Conservation (phyloP, 2,329 filamentous ascomycete genomes). For the Colletotrichum falcatum region DNA sequence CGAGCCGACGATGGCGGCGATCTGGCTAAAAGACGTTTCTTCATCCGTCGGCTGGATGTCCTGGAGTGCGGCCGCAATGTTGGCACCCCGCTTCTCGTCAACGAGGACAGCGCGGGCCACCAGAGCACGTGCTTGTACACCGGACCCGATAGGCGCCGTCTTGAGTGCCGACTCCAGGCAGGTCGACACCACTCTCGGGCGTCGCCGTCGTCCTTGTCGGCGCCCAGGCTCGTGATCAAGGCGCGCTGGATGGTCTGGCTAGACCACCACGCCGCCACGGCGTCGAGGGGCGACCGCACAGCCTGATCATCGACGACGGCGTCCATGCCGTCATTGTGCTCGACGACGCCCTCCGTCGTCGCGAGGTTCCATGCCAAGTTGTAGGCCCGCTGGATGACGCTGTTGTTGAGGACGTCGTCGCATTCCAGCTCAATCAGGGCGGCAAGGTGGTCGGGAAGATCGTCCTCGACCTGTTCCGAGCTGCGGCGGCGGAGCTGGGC, state of each 20-base stretch:
- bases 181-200: slow-evolving; percentile 54
- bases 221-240: slow-evolving; percentile 72
- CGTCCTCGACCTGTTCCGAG: slow-evolving; percentile 67
- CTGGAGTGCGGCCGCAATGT: slow-evolving; percentile 68
- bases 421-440: slow-evolving; percentile 82
- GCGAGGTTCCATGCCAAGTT: slow-evolving; percentile 90
- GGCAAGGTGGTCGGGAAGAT: slow-evolving; percentile 81
- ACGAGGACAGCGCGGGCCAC: slow-evolving; percentile 69
- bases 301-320: slow-evolving; percentile 86
- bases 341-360: slow-evolving; percentile 73
- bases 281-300: slow-evolving; percentile 88
- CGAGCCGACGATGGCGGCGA: slow-evolving; percentile 59
- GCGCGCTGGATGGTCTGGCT: slow-evolving; percentile 76
- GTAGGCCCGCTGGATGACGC: slow-evolving; percentile 85
- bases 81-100: slow-evolving; percentile 64
- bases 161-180: slow-evolving; percentile 77
- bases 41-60: slow-evolving; percentile 59
- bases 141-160: slow-evolving; percentile 82
- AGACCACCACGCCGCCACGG: slow-evolving; percentile 92
- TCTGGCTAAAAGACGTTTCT: slow-evolving; percentile 49
- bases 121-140: slow-evolving; percentile 71
- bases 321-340: slow-evolving; percentile 79
- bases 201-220: slow-evolving; percentile 59
- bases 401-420: slow-evolving; percentile 82
- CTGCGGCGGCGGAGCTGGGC: slow-evolving; percentile 56